Evolutionary conservation across 1,284 basidiomycete genomes (phyloP).

Genomic region (Microstroma glucosiphilum): DNA sequence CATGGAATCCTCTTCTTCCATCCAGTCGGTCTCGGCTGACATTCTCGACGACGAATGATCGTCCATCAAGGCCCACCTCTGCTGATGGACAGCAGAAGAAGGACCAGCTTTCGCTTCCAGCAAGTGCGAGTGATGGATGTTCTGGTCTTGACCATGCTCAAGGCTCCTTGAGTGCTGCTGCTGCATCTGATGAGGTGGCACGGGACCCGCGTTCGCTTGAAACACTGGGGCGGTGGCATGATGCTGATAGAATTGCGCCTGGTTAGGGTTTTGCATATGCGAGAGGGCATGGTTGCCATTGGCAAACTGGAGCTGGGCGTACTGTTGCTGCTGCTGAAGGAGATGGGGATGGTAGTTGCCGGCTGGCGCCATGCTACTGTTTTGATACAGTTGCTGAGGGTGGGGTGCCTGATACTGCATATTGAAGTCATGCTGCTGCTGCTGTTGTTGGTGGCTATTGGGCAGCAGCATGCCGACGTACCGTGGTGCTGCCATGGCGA

Average conservation of each 20-base stretch:
- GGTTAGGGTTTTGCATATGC: neutral
- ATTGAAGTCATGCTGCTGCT: neutral
- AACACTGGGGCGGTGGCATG: neutral
- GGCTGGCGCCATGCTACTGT: conserved; percentile 2
- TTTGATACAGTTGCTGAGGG: neutral
- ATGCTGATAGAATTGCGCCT: conserved; percentile 2
- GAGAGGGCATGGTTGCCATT: no score
- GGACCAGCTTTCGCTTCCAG: neutral
- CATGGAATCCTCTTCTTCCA: neutral
- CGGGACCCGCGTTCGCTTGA: neutral
- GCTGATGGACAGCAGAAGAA: neutral
- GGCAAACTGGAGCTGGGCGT: neutral
- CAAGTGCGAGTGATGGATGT: neutral
- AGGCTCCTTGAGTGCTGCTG: neutral
- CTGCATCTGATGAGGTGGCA: neutral
- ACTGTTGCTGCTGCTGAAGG: conserved; percentile 2
- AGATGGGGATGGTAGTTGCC: no score
- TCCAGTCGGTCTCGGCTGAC: neutral
- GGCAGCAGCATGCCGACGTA: neutral
- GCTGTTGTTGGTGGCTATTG: neutral
- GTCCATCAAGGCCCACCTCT: neutral
- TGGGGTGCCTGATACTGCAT: neutral
- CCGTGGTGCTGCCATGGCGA: no score
- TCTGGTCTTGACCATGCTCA: neutral
- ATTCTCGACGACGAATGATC: neutral